These are phyloP conservation scores for Aspergillus cavernicola DNA, from an alignment of 495 filamentous ascomycete species.

Conservation along the genomic window DNA sequence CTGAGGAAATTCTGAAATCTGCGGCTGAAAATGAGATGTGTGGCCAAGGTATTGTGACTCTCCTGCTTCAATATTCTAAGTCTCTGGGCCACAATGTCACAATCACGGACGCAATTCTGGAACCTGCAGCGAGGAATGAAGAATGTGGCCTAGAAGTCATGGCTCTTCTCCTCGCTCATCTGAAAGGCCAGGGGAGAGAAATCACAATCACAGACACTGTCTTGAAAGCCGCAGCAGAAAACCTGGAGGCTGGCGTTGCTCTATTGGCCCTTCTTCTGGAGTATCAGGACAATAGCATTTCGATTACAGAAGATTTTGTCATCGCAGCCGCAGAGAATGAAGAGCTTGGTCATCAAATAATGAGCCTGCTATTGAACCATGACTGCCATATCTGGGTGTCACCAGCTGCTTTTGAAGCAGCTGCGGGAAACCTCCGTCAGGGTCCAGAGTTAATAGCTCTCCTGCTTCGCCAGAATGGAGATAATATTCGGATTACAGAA, in stretches of 20 bases:
- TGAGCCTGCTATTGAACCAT: neutral
- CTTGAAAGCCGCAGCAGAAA: neutral
- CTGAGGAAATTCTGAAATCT: neutral
- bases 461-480: neutral
- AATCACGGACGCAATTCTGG: neutral
- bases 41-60: neutral
- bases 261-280: neutral
- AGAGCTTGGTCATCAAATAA: neutral
- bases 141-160: neutral
- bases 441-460: neutral
- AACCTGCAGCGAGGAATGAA: neutral
- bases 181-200: neutral
- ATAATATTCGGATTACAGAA: neutral
- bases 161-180: neutral
- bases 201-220: neutral
- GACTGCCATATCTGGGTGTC: neutral
- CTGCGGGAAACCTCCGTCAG: neutral
- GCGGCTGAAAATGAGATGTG: neutral
- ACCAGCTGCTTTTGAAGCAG: neutral
- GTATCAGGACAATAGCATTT: neutral
- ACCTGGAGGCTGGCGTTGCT: neutral
- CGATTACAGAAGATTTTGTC: neutral
- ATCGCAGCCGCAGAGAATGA: neutral
- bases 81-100: neutral
- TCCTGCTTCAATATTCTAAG: neutral